Percentiles rank a stretch among this genome's conserved stretches.
These are phyloP conservation scores for Candida ulmi DNA, from an alignment of 805 yeast genomes.

Conservation along the genomic window DNA sequence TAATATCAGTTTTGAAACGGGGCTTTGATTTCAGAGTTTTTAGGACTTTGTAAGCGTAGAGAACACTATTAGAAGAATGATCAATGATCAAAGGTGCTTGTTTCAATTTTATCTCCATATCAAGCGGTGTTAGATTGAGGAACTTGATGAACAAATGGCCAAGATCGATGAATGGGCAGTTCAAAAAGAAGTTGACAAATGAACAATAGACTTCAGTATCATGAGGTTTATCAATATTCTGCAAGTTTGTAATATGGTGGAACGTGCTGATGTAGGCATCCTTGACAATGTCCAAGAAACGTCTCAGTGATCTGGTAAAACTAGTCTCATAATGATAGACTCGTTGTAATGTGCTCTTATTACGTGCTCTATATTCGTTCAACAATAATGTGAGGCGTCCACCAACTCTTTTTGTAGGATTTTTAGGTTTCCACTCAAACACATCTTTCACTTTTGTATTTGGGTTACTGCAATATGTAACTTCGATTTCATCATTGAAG, in stretches of 20 bases:
- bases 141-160: not conserved
- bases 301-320: not conserved
- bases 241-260: not conserved
- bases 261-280: slow-evolving; percentile 2
- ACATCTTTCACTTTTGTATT: slow-evolving; percentile 38
- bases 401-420: not conserved
- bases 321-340: not conserved
- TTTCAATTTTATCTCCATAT: not conserved
- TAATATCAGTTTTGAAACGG: too few relatives aligned
- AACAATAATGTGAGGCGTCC: not conserved
- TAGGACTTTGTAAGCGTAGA: too few relatives aligned
- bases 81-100: not conserved
- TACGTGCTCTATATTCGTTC: not conserved
- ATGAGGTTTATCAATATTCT: not conserved
- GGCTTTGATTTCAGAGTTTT: too few relatives aligned
- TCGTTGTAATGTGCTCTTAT: not conserved
- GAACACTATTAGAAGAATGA: too few relatives aligned
- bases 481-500: not conserved
- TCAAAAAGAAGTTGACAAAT: not conserved
- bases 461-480: not conserved
- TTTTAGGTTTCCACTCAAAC: slow-evolving; percentile 27
- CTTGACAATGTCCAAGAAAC: not conserved
- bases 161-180: not conserved
- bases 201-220: not conserved
- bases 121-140: not conserved